Percentiles rank a stretch among this genome's conserved stretches.
phyloP scores from a whole-genome alignment of 352 stramenopile species.

The Pythium pectinolyticum region DNA sequence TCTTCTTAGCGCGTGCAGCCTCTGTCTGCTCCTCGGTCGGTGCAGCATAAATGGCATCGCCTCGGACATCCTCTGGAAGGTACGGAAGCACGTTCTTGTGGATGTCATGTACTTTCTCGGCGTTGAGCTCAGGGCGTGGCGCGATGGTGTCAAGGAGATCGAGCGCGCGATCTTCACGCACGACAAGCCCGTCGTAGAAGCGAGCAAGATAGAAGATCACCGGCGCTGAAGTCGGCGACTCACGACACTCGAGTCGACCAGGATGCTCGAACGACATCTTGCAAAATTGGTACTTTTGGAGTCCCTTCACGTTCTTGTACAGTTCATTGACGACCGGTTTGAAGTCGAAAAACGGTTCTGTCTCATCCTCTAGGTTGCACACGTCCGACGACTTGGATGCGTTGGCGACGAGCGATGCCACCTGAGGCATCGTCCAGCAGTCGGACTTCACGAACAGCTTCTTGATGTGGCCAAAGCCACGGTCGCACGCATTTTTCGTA shows the following conservation, averaged over 20 bases:
- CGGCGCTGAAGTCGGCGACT: not conserved
- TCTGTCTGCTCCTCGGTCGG: conserved; percentile 14
- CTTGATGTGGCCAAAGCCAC: conserved; percentile 14
- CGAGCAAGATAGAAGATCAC: not conserved
- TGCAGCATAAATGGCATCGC: conserved; percentile 12
- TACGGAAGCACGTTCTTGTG: conserved; percentile 25
- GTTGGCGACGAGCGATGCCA: not conserved
- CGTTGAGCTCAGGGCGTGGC: not conserved
- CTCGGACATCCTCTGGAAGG: conserved; percentile 10
- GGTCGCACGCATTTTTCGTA: conserved; percentile 23
- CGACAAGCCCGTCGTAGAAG: not conserved
- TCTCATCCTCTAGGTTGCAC: conserved; percentile 5
- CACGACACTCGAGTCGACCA: not conserved
- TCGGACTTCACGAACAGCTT: not conserved
- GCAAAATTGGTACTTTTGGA: conserved; percentile 9
- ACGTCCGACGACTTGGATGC: conserved; percentile 2
- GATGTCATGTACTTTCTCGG: conserved; percentile 12
- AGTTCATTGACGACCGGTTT: conserved; percentile 1
- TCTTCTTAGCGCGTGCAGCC: too few species aligned
- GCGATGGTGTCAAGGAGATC: not conserved
- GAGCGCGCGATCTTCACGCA: not conserved
- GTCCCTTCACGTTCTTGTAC: conserved; percentile 2
- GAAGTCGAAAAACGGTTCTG: not conserved
- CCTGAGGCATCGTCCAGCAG: conserved; percentile 8
- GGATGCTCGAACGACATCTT: not conserved